These are phyloP conservation scores for Plasmodium malariae DNA, from an alignment of 169 alveolate species.

Conservation along the genomic window DNA sequence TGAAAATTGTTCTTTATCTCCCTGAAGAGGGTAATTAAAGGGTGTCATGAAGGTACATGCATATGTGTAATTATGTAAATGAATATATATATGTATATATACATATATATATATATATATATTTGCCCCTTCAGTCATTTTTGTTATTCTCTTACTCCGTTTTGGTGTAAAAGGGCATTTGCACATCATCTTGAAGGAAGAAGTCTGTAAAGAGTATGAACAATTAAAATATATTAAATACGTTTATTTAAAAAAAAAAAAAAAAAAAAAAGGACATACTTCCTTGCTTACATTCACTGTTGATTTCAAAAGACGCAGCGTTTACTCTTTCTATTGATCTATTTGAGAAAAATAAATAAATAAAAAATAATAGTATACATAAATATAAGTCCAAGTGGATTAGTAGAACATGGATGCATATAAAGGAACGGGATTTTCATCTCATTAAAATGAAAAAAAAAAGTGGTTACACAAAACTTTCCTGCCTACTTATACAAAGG, in stretches of 20 bases:
- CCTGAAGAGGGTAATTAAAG: conserved; percentile 5
- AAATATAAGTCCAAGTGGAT: neutral
- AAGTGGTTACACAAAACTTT: no score
- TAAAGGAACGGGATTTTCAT: no score
- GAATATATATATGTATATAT: neutral
- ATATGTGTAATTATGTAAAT: no score
- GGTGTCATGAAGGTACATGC: neutral
- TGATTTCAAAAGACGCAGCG: conserved; percentile 54
- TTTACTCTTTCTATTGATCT: conserved; percentile 55
- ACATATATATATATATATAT: neutral
- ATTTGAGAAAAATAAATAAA: conserved; percentile 1
- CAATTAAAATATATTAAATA: neutral
- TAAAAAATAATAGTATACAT: neutral
- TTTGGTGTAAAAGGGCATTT: conserved; percentile 69
- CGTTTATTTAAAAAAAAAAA: neutral
- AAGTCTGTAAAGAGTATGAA: conserved; percentile 20
- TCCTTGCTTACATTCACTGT: conserved; percentile 58
- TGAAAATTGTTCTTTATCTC: conserved; percentile 40
- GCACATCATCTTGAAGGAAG: conserved; percentile 58
- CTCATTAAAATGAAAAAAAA: no score
- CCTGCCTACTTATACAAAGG: conserved; percentile 81
- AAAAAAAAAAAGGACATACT: neutral
- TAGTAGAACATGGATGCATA: neutral
- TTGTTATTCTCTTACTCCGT: conserved; percentile 6
- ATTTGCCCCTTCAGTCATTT: neutral